Conservation (phyloP, 1,284 basidiomycete species). For the Trametes versicolor region DNA sequence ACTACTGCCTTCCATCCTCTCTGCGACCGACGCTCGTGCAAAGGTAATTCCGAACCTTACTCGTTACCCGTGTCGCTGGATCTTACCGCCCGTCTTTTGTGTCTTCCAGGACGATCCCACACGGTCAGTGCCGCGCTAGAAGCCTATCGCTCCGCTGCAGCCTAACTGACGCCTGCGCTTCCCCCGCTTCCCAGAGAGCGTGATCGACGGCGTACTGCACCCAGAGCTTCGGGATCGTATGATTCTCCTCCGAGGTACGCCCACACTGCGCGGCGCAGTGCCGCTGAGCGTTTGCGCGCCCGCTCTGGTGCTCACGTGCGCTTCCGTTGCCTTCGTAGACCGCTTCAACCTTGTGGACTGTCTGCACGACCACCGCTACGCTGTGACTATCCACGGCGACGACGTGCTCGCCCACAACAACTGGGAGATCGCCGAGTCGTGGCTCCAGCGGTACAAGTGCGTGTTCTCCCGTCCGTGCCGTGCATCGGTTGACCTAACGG, state of each 20-base stretch:
- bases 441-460: slow-evolving; percentile 83
- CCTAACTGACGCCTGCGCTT: slow-evolving; percentile 18
- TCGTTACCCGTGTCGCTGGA: slow-evolving; percentile 8
- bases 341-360: slow-evolving; percentile 83
- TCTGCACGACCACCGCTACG: slow-evolving; percentile 72
- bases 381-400: slow-evolving; percentile 84
- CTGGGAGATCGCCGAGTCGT: slow-evolving; percentile 89
- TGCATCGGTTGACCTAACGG: neutral
- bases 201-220: slow-evolving; percentile 90
- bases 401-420: slow-evolving; percentile 88
- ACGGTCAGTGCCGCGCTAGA: slow-evolving; percentile 59
- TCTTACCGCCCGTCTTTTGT: slow-evolving; percentile 42
- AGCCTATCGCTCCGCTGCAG: slow-evolving; percentile 9
- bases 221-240: slow-evolving; percentile 89
- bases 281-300: too few species aligned
- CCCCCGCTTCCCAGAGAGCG: slow-evolving; percentile 64
- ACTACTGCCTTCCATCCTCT: slow-evolving; percentile 89
- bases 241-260: slow-evolving; percentile 85
- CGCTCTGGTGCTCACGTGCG: slow-evolving; percentile 8
- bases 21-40: slow-evolving; percentile 88
- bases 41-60: slow-evolving; percentile 53
- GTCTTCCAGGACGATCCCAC: slow-evolving; percentile 76
- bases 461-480: slow-evolving; percentile 42
- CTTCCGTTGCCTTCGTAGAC: slow-evolving; percentile 52
- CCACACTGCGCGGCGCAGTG: neutral